phyloP scores from a whole-genome alignment of 306 rosid genomes.

The Oxytropis ochrocephala region DNA sequence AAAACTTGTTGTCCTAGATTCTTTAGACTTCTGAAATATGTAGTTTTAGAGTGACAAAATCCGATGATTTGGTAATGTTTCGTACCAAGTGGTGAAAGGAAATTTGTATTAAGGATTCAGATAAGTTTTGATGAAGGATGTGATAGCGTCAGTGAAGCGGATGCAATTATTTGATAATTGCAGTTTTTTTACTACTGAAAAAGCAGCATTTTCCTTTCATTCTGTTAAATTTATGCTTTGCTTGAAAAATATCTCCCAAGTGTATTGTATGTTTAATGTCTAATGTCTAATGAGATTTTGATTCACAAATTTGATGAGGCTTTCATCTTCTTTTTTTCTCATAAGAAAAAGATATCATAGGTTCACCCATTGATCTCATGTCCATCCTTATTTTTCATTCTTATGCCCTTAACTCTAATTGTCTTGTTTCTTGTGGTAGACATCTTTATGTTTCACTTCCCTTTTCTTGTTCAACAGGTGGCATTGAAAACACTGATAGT shows the following conservation, averaged over 20 bases:
- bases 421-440: background rate
- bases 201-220: background rate
- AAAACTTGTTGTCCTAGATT: background rate
- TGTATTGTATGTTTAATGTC: slow-evolving; percentile 1
- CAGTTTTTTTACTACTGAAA: background rate
- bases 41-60: background rate
- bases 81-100: background rate
- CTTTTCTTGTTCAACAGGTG: slow-evolving; percentile 51
- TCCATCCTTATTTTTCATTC: background rate
- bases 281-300: slow-evolving; percentile 1
- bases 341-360: background rate
- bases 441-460: background rate
- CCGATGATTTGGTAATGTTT: background rate
- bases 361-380: background rate
- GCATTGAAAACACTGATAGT: slow-evolving; percentile 87
- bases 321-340: background rate
- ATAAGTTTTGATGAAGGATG: background rate
- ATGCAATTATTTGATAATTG: background rate
- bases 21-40: background rate
- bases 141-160: background rate
- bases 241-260: background rate
- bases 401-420: background rate
- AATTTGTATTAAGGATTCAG: background rate
- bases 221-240: background rate
- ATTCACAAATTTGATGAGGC: background rate